These are phyloP conservation scores for Maudiozyma serrabonitensis DNA, from an alignment of 805 yeast species.

Conservation along the genomic window DNA sequence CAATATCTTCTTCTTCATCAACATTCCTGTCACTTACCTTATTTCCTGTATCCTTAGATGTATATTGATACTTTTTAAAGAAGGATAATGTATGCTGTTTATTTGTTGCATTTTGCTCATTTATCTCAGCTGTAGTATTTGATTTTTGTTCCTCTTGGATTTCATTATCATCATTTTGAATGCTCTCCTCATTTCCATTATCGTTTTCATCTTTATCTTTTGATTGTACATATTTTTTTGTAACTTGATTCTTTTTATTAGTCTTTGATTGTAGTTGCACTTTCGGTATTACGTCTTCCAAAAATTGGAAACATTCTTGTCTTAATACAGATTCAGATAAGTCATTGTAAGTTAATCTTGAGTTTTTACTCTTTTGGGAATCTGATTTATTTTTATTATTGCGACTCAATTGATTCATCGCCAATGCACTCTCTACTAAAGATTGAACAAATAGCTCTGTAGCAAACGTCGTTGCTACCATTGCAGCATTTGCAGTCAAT, in stretches of 20 bases:
- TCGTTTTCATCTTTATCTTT: not conserved
- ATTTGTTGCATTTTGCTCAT: not conserved
- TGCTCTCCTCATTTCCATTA: not conserved
- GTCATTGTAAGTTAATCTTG: slow-evolving; percentile 18
- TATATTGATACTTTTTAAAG: not conserved
- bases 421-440: slow-evolving; percentile 18
- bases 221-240: not conserved
- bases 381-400: not conserved
- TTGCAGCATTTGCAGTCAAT: slow-evolving; percentile 20
- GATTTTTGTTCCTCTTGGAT: not conserved
- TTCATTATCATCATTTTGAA: not conserved
- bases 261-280: not conserved
- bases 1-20: slow-evolving; percentile 7
- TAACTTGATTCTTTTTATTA: not conserved
- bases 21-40: slow-evolving; percentile 4
- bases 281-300: slow-evolving; percentile 20
- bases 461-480: slow-evolving; percentile 22
- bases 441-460: slow-evolving; percentile 23
- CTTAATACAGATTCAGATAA: slow-evolving; percentile 13
- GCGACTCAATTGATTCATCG: slow-evolving; percentile 11
- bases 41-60: not conserved
- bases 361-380: not conserved
- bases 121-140: not conserved
- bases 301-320: slow-evolving; percentile 18
- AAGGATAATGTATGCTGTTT: slow-evolving; percentile 1